Percentiles rank a stretch among this genome's conserved stretches.
Evolutionary conservation across 768 basidiomycete species (phyloP).

Genomic region (Strobilomyces dryophilus): DNA sequence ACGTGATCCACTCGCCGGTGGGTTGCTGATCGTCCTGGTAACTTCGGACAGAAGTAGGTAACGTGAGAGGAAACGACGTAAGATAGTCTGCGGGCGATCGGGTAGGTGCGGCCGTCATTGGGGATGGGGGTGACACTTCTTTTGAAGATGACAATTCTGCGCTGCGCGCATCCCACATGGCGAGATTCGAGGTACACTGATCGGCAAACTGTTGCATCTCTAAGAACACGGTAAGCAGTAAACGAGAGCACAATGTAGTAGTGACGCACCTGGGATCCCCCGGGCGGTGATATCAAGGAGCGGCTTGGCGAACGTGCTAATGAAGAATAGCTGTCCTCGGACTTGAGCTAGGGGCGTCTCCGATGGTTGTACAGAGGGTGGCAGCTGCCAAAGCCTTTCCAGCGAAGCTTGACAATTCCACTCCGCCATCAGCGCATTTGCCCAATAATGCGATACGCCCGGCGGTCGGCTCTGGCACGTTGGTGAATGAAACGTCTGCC

Average conservation of each 20-base stretch:
- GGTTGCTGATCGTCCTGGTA: slow-evolving; percentile 24
- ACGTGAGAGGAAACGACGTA: slow-evolving; percentile 53
- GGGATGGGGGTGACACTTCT: slow-evolving; percentile 1
- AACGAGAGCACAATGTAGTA: neutral
- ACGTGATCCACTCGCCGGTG: slow-evolving; percentile 23
- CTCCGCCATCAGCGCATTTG: slow-evolving; percentile 79
- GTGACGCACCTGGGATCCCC: slow-evolving; percentile 64
- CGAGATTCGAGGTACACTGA: slow-evolving; percentile 66
- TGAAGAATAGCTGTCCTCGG: slow-evolving; percentile 85
- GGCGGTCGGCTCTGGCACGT: slow-evolving; percentile 78
- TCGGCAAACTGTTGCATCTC: slow-evolving; percentile 66
- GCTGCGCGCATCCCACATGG: slow-evolving; percentile 58
- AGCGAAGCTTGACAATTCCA: slow-evolving; percentile 89
- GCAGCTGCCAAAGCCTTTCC: slow-evolving; percentile 73
- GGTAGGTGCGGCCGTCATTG: slow-evolving; percentile 21
- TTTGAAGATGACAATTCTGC: slow-evolving; percentile 33
- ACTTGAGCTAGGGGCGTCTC: slow-evolving; percentile 62
- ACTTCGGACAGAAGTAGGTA: slow-evolving; percentile 40
- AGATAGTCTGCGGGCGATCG: slow-evolving; percentile 42
- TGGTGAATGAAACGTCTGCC: slow-evolving; percentile 5
- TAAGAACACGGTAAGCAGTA: slow-evolving; percentile 26
- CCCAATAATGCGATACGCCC: slow-evolving; percentile 91
- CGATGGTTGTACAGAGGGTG: slow-evolving; percentile 46
- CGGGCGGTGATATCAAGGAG: slow-evolving; percentile 71
- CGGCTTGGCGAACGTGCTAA: slow-evolving; percentile 76